A percentile compares a stretch with the other conserved stretches of the same genome.
These are phyloP conservation scores for Lepidium sativum DNA, from an alignment of 345 rosid genomes.

Conservation along the genomic window DNA sequence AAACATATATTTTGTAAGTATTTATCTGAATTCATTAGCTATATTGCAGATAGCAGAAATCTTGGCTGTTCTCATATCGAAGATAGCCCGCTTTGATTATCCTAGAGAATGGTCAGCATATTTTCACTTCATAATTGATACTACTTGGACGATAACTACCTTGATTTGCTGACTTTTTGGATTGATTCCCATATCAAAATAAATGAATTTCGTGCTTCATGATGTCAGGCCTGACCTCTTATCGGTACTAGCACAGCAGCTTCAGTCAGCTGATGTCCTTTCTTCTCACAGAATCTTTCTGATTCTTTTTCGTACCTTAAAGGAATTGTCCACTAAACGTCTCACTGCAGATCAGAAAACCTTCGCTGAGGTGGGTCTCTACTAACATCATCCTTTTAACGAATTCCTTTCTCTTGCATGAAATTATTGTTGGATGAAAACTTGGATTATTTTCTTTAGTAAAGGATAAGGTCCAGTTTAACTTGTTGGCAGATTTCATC, in stretches of 20 bases:
- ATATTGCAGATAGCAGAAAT: conserved; percentile 60
- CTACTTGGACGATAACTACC: neutral
- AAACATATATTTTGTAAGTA: neutral
- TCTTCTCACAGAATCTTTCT: conserved; percentile 84
- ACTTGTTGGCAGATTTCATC: conserved; percentile 72
- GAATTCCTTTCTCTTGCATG: neutral
- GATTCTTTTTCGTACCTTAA: conserved; percentile 82
- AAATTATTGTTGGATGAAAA: neutral
- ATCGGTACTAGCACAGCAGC: conserved; percentile 69
- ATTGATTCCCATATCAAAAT: neutral
- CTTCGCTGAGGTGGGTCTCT: conserved; percentile 60
- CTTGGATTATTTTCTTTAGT: conserved; percentile 11
- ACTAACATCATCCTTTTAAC: neutral
- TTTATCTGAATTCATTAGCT: conserved; percentile 2
- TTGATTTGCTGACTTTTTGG: conserved; percentile 6
- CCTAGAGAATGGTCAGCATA: conserved; percentile 61
- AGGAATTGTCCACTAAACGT: conserved; percentile 91
- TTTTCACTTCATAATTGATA: neutral
- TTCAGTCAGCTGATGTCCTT: conserved; percentile 73
- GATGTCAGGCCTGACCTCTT: conserved; percentile 79
- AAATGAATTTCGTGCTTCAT: conserved; percentile 20
- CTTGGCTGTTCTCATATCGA: conserved; percentile 85
- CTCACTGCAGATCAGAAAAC: conserved; percentile 79
- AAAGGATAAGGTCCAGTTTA: conserved; percentile 21
- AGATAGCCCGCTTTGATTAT: conserved; percentile 93